Evolutionary conservation across 108 stramenopile genomes (phyloP), one percentile per base, ranked within the genome.

Genomic region (Tribonema minus): DNA sequence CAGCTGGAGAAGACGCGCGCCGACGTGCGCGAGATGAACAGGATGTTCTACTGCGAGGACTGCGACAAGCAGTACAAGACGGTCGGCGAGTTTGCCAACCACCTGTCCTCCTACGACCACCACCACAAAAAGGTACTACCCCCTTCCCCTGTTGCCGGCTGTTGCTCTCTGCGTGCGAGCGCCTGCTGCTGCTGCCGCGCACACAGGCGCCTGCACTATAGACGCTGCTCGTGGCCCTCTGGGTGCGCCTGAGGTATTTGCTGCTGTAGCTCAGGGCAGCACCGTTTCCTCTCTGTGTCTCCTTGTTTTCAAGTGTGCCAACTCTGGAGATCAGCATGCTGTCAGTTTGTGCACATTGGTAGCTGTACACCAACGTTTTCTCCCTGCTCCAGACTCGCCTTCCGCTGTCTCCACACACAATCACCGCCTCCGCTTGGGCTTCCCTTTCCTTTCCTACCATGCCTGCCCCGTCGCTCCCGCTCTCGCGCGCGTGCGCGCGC

Each of bases 41-140:
- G 68, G 70, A 78, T 80, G 15, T 82, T 82, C 32, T 82, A 72
- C 64, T 82, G 81, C 64, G 81, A 82, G 31, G 72, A 65, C 26
- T 82, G 81, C 63, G 72, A 31, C 59, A 82, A 82, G 70, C 81
- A 82, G 38, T 82, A 82, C 32, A 80, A 79, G 37, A 79, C 36
- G 65, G 81, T 82, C 3, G 32, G 66, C 12, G 81, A 82, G 28
- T 66, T 82, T 61, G 71, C 69, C 37, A 72, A 72, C 12, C 81
- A 82, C 37, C 65, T 80, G 23, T 73, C 71, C 80, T 79, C 77
- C 4, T 82, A 82, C 81, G 81, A 82, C 30, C 81, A 82, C 78
- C 77, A 79, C 37, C 81, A 82, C 59, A 79, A 63, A 23, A 82
- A 78, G 76, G 76, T 78, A 40, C 20, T 26, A 40, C 15, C 66